These are phyloP conservation scores for Protea cynaroides DNA, from an alignment of 164 flowering plant genomes.

Conservation along the genomic window DNA sequence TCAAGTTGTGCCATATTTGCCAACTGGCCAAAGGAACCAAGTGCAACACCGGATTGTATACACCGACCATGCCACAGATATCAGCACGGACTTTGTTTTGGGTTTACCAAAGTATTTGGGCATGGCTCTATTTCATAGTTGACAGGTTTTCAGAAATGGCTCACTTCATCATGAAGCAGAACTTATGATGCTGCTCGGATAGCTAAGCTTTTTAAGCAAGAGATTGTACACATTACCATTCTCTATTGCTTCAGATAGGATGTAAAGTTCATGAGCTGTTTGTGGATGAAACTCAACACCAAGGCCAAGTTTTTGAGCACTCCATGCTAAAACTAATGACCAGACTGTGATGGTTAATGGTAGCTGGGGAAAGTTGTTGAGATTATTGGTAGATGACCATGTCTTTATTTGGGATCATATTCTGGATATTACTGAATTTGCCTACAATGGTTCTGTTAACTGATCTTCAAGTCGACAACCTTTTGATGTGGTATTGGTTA, in stretches of 20 bases:
- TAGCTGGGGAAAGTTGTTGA: background rate
- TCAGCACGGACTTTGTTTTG: background rate
- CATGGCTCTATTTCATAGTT: background rate
- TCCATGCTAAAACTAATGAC: background rate
- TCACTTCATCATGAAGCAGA: background rate
- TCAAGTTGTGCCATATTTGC: too few species aligned
- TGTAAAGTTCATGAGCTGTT: constrained; percentile 4
- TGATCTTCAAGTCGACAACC: background rate
- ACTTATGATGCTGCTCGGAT: background rate
- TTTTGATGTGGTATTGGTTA: background rate
- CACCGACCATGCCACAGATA: constrained; percentile 1
- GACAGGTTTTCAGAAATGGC: background rate
- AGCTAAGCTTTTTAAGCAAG: background rate
- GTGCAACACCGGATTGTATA: too few species aligned
- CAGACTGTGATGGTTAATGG: background rate
- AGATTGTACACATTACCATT: background rate
- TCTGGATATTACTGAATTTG: constrained; percentile 1
- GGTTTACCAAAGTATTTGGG: background rate
- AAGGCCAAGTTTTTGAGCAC: background rate
- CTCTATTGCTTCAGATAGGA: background rate
- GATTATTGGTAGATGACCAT: constrained; percentile 4
- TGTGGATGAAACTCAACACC: background rate
- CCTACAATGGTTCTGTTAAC: background rate
- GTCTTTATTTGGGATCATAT: background rate
- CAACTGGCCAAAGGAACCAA: too few species aligned